Evolutionary conservation across 2,329 filamentous ascomycete species (phyloP).

Genomic region (Geosmithia morbida): DNA sequence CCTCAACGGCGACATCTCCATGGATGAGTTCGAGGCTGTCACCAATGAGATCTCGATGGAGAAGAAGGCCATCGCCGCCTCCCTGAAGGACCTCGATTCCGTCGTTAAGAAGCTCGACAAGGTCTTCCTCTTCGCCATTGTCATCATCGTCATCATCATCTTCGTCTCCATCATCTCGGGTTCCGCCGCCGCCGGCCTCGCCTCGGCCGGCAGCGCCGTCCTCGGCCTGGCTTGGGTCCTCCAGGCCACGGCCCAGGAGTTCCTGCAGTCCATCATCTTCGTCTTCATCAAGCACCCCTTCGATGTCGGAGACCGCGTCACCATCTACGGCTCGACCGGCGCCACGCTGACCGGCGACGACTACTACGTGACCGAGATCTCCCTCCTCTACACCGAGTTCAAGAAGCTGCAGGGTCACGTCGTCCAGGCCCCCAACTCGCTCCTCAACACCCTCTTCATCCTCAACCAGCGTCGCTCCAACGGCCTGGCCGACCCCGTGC

Average conservation of each 20-base stretch:
- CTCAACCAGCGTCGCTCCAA: slow-evolving; percentile 88
- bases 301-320: slow-evolving; percentile 87
- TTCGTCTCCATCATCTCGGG: slow-evolving; percentile 82
- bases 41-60: slow-evolving; percentile 91
- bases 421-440: slow-evolving; percentile 88
- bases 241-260: slow-evolving; percentile 84
- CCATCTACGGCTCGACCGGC: slow-evolving; percentile 81
- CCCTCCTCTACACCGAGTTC: slow-evolving; percentile 87
- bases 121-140: slow-evolving; percentile 77
- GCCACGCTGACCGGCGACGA: slow-evolving; percentile 69
- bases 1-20: slow-evolving; percentile 89
- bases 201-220: slow-evolving; percentile 75
- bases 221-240: slow-evolving; percentile 87
- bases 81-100: slow-evolving; percentile 86
- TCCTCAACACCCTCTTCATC: slow-evolving; percentile 86
- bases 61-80: slow-evolving; percentile 89
- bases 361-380: slow-evolving; percentile 92
- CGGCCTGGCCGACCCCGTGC: slow-evolving; percentile 72
- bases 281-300: slow-evolving; percentile 97
- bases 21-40: slow-evolving; percentile 85
- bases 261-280: slow-evolving; percentile 85
- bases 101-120: slow-evolving; percentile 83
- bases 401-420: slow-evolving; percentile 98
- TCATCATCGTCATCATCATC: slow-evolving; percentile 68
- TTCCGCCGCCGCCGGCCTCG: slow-evolving; percentile 81